Evolutionary conservation across 148 eudicot species (phyloP), one percentile per base, ranked within the genome.

Genomic region (Vaccinium macrocarpon): DNA sequence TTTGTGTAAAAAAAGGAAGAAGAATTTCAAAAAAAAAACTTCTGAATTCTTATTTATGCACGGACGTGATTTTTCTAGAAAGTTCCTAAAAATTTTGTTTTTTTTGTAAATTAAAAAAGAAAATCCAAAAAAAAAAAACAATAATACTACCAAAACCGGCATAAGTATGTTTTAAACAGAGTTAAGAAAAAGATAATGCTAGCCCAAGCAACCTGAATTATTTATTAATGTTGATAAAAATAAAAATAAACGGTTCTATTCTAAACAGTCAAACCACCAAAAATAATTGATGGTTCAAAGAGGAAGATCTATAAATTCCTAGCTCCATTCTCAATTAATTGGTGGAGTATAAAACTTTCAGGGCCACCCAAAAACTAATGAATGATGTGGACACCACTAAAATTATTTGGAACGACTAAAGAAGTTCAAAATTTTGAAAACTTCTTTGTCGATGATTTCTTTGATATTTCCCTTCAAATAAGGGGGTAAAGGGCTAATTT

Each of bases 401-500:
- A 73, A 56, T 5, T 42, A 75, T 55, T 38, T 21, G 51, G 80
- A 56, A 38, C 66, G 13, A 13, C 38, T n/a, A 53, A 53, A 21
- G 23, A 7, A 79, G 82, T n/a, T 70, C 72, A 55, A 79, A 78
- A 53, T 42, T 42, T 42, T 42, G 46, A 42, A 42, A 42, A 42
- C 5, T 42, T 3, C 38, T 3, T 57, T 21, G 11, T 83, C 27
- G 51, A 49, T 59, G 38, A 25, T 38, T 55, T 83, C 56, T 83
- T 83, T 75, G 53, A n/a, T 78, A 23, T 29, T 29, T 51, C 76
- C 51, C 42, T 29, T 12, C 79, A 14, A 52, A 66, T 68, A 42
- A 14, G 9, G 8, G 71, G 46, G 78, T 32, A 55, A 35, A 80
- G 83, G 73, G 84, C 18, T 77, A 80, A 21, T 81, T 42, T 75